These are phyloP conservation scores for Pyrenophora seminiperda DNA, from an alignment of 2,329 filamentous ascomycete species.

Conservation along the genomic window DNA sequence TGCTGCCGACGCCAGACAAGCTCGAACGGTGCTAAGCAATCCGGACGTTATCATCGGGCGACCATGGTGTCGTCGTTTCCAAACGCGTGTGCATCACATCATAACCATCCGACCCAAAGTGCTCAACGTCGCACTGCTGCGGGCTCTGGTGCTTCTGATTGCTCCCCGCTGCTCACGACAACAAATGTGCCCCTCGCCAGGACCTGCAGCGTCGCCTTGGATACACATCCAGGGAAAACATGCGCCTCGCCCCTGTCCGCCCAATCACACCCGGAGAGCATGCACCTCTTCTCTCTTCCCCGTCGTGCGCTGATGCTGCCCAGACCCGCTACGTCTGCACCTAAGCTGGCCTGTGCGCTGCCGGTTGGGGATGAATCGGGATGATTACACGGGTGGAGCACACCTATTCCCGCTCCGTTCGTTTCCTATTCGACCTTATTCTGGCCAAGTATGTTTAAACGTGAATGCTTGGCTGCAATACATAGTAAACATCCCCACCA, in stretches of 20 bases:
- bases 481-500: conserved; percentile 15
- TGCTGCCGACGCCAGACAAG: neutral
- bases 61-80: neutral
- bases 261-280: conserved; percentile 24
- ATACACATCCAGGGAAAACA: conserved; percentile 17
- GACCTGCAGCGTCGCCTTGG: conserved; percentile 19
- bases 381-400: conserved; percentile 3
- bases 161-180: conserved; percentile 9
- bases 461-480: neutral
- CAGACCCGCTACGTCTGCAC: conserved; percentile 33
- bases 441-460: conserved; percentile 17
- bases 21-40: neutral
- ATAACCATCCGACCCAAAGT: conserved; percentile 9
- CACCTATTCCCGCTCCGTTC: conserved; percentile 18
- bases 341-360: conserved; percentile 14
- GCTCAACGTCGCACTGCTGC: conserved; percentile 17
- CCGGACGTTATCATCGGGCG: neutral
- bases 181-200: conserved; percentile 14
- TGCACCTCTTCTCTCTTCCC: conserved; percentile 18
- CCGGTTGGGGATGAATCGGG: conserved; percentile 17
- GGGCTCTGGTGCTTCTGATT: no score
- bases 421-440: conserved; percentile 30
- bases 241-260: conserved; percentile 24
- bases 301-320: conserved; percentile 22
- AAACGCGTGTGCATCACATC: conserved; percentile 18